A percentile compares a stretch with the other conserved stretches of the same genome.
Conservation (phyloP, 768 basidiomycete genomes). For the Exidia glandulosa region DNA sequence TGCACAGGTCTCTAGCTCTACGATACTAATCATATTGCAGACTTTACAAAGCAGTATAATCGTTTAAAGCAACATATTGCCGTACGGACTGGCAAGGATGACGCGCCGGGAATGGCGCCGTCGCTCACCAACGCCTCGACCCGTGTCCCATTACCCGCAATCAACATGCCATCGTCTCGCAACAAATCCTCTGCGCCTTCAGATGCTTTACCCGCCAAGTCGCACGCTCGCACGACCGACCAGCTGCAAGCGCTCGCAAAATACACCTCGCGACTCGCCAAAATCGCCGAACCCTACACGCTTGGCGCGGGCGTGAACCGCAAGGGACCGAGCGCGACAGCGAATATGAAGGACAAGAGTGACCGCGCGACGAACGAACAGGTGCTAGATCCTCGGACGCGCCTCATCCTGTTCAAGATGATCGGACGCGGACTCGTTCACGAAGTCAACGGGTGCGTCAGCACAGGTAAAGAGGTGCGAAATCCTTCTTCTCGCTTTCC, state of each 20-base stretch:
- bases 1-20: neutral
- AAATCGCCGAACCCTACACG: constrained; percentile 66
- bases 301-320: constrained; percentile 71
- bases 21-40: constrained; percentile 32
- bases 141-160: constrained; percentile 55
- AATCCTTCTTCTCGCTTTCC: neutral
- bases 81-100: constrained; percentile 58
- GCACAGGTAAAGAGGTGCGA: constrained; percentile 91
- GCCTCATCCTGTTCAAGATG: constrained; percentile 93
- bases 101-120: constrained; percentile 14
- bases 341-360: constrained; percentile 89
- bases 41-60: constrained; percentile 98
- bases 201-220: constrained; percentile 2
- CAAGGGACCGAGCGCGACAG: constrained; percentile 81
- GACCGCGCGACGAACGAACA: constrained; percentile 96
- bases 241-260: constrained; percentile 68
- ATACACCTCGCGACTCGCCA: constrained; percentile 61
- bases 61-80: constrained; percentile 85
- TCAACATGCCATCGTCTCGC: constrained; percentile 56
- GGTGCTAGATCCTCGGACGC: constrained; percentile 90
- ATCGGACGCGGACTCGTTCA: constrained; percentile 80
- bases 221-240: constrained; percentile 36
- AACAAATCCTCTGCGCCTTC: constrained; percentile 16
- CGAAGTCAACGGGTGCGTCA: constrained; percentile 91
- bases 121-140: constrained; percentile 34